Evolutionary conservation across 1,139 yeast genomes (phyloP).

Genomic region (Ogataea hybrid): DNA sequence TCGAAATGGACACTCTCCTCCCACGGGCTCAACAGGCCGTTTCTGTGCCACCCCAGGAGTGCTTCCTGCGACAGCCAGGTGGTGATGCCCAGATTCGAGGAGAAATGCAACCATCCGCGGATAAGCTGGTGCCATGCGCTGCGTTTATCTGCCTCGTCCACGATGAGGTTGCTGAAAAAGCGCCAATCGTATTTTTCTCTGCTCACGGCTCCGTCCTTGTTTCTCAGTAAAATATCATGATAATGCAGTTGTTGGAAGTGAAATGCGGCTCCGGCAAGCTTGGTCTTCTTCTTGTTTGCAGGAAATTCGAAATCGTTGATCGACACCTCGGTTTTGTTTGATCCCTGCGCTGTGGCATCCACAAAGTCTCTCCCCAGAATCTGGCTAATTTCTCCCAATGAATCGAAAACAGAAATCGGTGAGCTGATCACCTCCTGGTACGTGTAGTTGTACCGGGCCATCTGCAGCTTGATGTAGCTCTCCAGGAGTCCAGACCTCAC

Average conservation of each 20-base stretch:
- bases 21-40: conserved; percentile 54
- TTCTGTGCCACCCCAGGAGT: conserved; percentile 52
- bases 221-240: conserved; percentile 29
- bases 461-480: conserved; percentile 30
- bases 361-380: conserved; percentile 29
- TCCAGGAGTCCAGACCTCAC: conserved; percentile 33
- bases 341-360: conserved; percentile 23
- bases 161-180: conserved; percentile 35
- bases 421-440: conserved; percentile 29
- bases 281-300: conserved; percentile 26
- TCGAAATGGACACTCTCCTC: conserved; percentile 52
- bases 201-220: conserved; percentile 29
- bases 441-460: conserved; percentile 20
- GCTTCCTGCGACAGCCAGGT: conserved; percentile 56
- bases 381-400: conserved; percentile 25
- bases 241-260: conserved; percentile 30
- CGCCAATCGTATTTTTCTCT: conserved; percentile 42
- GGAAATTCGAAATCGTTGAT: conserved; percentile 25
- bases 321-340: conserved; percentile 20
- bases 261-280: conserved; percentile 31
- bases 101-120: conserved; percentile 47
- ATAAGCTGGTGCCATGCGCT: conserved; percentile 42
- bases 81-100: conserved; percentile 39
- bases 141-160: conserved; percentile 36
- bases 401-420: conserved; percentile 29